Evolutionary conservation across 148 eudicot genomes (phyloP), one percentile per base, ranked within the genome.

Genomic region (Rheum nobile): DNA sequence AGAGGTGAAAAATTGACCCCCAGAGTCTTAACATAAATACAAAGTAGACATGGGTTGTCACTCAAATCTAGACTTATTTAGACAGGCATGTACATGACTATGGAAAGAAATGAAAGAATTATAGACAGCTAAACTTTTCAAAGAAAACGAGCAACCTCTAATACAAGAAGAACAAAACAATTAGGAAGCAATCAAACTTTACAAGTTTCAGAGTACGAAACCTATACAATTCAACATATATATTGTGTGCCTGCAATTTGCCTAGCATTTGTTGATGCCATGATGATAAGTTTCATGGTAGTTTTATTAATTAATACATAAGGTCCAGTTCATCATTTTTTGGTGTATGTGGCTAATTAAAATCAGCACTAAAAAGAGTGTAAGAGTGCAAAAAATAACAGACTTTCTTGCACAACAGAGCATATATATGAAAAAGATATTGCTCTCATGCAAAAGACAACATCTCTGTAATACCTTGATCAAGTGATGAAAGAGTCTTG

Each of bases 401-500:
- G n/a, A n/a, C 22, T 19, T 17, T 17, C 22, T 41, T 41, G 43
- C 7, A 48, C 16, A 75, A 77, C 31, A 75, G 12, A 48, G 22
- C 31, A 72, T 42, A 32, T 3, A 41, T 41, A 71, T 26, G 54
- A 48, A 47, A 48, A 48, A 48, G 22, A 48, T 16, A 44, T 8
- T 21, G 26, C 61, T 54, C 1, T 8, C 7, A 54, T 59, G 34
- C 26, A 59, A 28, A n/a, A 73, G 39, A 22, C 67, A 44, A 38
- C 10, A 61, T 42, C 46, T 76, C 47, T 46, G 16, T 47, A 68
- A 54, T 78, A 91, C 97, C 93, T 84, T 91, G 97, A 86, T 87
- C 86, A 50, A 91, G 91, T 13, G 97, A 91, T 29, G 93, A 91
- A 76, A 89, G 83, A 44, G 91, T 86, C 21, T 91, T 92, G 76